Conservation (phyloP, 345 rosid genomes). For the Kernera saxatilis region DNA sequence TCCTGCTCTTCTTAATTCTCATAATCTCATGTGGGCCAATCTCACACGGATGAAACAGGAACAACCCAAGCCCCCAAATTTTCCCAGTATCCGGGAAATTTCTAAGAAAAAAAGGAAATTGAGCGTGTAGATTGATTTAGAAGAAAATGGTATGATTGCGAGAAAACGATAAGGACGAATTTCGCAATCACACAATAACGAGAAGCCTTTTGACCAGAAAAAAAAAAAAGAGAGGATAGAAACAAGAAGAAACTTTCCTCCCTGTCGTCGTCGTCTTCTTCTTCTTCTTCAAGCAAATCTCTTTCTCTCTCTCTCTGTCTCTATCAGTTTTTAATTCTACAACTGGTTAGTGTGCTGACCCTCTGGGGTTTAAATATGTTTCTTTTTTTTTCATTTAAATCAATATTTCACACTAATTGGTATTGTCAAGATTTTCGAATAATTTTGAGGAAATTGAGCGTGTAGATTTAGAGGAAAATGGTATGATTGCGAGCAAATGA, state of each 20-base stretch:
- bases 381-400: not conserved
- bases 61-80: not conserved
- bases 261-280: constrained; percentile 14
- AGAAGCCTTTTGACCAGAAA: too few species aligned
- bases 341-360: constrained; percentile 12
- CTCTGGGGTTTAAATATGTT: too few species aligned
- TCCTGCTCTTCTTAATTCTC: not conserved
- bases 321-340: constrained; percentile 31
- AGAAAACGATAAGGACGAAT: not conserved
- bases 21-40: constrained; percentile 18
- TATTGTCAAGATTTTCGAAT: not conserved
- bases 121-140: constrained; percentile 4
- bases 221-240: too few species aligned
- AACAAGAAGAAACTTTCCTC: constrained; percentile 13
- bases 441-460: not conserved
- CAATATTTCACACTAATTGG: not conserved
- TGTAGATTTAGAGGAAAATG: not conserved
- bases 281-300: constrained; percentile 18
- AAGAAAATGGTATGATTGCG: not conserved
- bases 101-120: not conserved
- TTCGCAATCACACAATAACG: not conserved
- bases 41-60: constrained; percentile 13
- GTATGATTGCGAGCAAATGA: constrained; percentile 6
- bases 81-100: not conserved
- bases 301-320: constrained; percentile 21